A percentile compares a stretch with the other conserved stretches of the same genome.
These are phyloP conservation scores for Poa pratensis DNA, from an alignment of 176 grass and related monocot genomes.

Conservation along the genomic window DNA sequence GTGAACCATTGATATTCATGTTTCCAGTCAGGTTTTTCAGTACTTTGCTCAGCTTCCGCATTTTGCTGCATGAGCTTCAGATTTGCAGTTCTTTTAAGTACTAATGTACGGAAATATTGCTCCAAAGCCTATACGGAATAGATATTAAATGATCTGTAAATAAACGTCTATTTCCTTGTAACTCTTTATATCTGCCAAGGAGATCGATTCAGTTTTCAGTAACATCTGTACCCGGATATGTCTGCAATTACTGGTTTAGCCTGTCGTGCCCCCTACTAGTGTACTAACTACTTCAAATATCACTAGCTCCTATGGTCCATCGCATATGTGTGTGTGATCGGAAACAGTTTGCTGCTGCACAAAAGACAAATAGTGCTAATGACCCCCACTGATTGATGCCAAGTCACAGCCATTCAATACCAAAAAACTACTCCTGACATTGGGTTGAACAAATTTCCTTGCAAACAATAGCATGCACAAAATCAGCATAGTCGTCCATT, in stretches of 20 bases:
- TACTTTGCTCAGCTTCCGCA: neutral
- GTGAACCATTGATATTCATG: conserved; percentile 1
- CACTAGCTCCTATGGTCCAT: neutral
- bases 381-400: neutral
- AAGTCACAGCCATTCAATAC: conserved; percentile 5
- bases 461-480: neutral
- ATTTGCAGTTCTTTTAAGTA: neutral
- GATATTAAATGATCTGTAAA: conserved; percentile 11
- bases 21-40: neutral
- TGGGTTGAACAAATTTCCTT: neutral
- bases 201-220: conserved; percentile 4
- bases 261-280: neutral
- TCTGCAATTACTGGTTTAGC: conserved; percentile 12
- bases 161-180: conserved; percentile 3
- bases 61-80: conserved; percentile 24
- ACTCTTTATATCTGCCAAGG: neutral
- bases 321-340: neutral
- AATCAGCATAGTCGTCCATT: neutral
- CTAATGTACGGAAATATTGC: neutral
- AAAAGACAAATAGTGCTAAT: neutral
- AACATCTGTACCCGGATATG: neutral
- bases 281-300: conserved; percentile 6
- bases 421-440: neutral
- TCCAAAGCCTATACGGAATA: neutral
- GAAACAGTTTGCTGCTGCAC: neutral